Percentiles rank a stretch among this genome's conserved stretches.
Evolutionary conservation across 1,284 basidiomycete genomes (phyloP).

Genomic region (Apiotrichum domesticum): DNA sequence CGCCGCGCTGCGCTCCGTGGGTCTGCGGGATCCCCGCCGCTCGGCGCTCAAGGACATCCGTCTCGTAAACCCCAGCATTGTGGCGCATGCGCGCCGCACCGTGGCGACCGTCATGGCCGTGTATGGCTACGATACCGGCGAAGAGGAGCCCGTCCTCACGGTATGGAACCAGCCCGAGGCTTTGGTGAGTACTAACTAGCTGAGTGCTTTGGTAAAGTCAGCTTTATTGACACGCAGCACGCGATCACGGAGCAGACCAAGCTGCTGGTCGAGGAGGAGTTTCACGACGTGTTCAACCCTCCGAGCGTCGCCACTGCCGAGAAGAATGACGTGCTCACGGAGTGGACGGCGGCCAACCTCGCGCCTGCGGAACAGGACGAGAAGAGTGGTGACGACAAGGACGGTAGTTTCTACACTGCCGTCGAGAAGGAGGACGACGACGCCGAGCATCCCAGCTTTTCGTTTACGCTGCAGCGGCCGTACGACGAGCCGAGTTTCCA

Average conservation of each 20-base stretch:
- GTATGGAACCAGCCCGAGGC: conserved; percentile 34
- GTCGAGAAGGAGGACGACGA: background rate
- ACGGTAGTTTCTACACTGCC: conserved; percentile 2
- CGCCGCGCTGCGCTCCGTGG: background rate
- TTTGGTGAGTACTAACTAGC: conserved; percentile 22
- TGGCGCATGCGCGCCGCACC: conserved; percentile 13
- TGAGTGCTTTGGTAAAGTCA: too few relatives aligned
- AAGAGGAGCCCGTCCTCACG: conserved; percentile 19
- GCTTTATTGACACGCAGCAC: conserved; percentile 13
- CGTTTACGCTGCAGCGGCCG: background rate
- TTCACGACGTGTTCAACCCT: conserved; percentile 30
- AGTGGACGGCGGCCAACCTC: background rate
- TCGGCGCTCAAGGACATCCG: conserved; percentile 9
- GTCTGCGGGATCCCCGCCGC: conserved; percentile 1
- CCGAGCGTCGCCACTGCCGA: background rate
- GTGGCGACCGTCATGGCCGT: conserved; percentile 20
- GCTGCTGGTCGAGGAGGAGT: conserved; percentile 35
- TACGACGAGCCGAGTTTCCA: conserved; percentile 2
- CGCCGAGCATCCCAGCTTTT: background rate
- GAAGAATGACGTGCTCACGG: background rate
- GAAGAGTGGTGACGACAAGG: background rate
- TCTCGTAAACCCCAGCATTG: conserved; percentile 13
- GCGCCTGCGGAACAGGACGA: background rate
- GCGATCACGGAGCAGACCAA: conserved; percentile 31
- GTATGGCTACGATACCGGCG: conserved; percentile 27